Base-by-base conservation (phyloP, 306 rosid genomes). In the Abrus precatorius region DNA sequence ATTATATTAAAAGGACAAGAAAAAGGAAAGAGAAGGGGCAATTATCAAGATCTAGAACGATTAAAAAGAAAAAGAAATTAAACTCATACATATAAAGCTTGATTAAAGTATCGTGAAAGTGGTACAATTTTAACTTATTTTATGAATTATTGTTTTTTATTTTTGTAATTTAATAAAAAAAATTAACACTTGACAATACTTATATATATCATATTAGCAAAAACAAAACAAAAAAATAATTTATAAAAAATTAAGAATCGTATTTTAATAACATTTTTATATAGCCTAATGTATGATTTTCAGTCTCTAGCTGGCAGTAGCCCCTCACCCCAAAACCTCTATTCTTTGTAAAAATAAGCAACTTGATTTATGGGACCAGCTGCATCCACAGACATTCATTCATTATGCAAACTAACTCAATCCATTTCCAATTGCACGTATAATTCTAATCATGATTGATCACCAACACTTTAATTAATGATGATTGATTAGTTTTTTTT, bases 341-440 rank as follows among this genome's bases (percentile, higher is more conserved):
- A 41, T 30, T 50, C 7, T 56, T 29, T 69, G 50, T 64, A 38
- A 36, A 65, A 10, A 13, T 49, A 10, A 3, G 47, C 54, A 65
- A 77, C 65, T 77, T 77, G 81, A 52, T 36, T 50, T 65, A 12
- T 12, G 44, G 33, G 74, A 50, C 65, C 53, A 43, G 20, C 20
- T 36, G n/a, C 20, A 45, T 14, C 66, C 66, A 20, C 65, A 72
- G 1, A 56, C 45, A 77, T 76, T 49, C 0, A 33, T 61, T 33
- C 1, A 34, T 75, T 45, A 45, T 65, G 28, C 63, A 50, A 62
- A 34, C 45, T 14, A 12, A 45, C 6, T 44, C 36, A 11, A 61
- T 28, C 33, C 57, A 5, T 47, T 62, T 62, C 38, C 80, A 63
- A 55, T 0, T 62, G 41, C 36, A 28, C 30, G 3, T 5, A 28